Evolutionary conservation across 352 stramenopile genomes (phyloP).

Genomic region (Phytophthora kernoviae): DNA sequence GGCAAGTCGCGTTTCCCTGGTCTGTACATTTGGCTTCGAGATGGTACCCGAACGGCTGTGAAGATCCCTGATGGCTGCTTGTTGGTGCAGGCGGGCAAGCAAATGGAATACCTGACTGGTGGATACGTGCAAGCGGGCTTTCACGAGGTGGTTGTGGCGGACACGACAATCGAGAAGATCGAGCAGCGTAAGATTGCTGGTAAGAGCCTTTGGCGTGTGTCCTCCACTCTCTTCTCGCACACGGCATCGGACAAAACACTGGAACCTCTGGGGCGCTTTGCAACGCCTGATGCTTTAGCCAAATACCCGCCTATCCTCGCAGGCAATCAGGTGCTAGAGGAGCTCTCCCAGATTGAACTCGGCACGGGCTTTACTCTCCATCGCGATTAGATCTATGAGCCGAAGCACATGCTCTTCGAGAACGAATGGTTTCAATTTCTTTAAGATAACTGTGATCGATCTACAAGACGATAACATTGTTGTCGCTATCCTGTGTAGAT

Average conservation of each 20-base stretch:
- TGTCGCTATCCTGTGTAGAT: constrained; percentile 23
- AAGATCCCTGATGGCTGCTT: constrained; percentile 91
- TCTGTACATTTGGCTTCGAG: constrained; percentile 90
- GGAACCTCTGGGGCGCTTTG: constrained; percentile 81
- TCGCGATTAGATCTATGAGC: constrained; percentile 42
- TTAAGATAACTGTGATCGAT: not conserved
- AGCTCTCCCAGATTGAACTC: constrained; percentile 88
- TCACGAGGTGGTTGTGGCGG: constrained; percentile 90
- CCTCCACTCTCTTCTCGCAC: constrained; percentile 92
- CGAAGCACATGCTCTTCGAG: not conserved
- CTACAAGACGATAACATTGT: not conserved
- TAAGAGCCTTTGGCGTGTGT: constrained; percentile 91
- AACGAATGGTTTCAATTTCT: not conserved
- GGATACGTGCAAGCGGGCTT: constrained; percentile 92
- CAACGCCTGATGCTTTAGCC: constrained; percentile 55
- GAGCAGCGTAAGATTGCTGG: constrained; percentile 63
- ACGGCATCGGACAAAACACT: constrained; percentile 89
- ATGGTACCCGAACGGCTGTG: constrained; percentile 84
- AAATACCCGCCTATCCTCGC: constrained; percentile 87
- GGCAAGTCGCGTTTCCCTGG: constrained; percentile 92
- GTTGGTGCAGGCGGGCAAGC: constrained; percentile 90
- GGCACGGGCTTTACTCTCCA: constrained; percentile 77
- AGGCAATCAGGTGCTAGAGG: constrained; percentile 86
- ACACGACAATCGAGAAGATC: constrained; percentile 80
- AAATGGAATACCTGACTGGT: constrained; percentile 93